phyloP scores from a whole-genome alignment of 2,329 filamentous ascomycete genomes.

The Epichloe hybrida region DNA sequence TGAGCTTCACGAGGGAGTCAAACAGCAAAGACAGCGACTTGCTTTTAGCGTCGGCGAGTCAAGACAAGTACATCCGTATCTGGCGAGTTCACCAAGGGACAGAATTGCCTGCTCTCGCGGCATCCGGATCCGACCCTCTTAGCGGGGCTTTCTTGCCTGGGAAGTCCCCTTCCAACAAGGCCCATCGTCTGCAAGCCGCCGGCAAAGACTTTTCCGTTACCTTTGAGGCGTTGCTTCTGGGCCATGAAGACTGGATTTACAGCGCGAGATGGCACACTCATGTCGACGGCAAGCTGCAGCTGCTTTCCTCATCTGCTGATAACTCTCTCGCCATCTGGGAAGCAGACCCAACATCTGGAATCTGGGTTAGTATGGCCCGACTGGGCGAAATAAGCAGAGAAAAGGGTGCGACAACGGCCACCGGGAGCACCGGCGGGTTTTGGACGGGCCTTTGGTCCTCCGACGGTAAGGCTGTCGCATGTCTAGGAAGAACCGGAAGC shows the following conservation, averaged over 20 bases:
- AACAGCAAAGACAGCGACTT: constrained; percentile 46
- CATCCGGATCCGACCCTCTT: constrained; percentile 39
- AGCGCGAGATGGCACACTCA: constrained; percentile 61
- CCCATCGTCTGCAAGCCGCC: constrained; percentile 55
- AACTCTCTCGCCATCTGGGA: constrained; percentile 94
- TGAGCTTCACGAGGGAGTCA: constrained; percentile 61
- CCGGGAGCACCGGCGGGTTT: constrained; percentile 88
- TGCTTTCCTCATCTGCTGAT: constrained; percentile 85
- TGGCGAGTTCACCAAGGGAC: constrained; percentile 72
- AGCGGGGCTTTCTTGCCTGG: constrained; percentile 48
- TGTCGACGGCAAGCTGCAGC: constrained; percentile 42
- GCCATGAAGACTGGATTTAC: constrained; percentile 98
- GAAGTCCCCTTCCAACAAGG: constrained; percentile 76
- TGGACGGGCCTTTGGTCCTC: constrained; percentile 93
- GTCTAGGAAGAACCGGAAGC: constrained; percentile 79
- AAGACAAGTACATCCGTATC: constrained; percentile 92
- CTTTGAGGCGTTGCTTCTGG: constrained; percentile 85
- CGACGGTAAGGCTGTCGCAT: constrained; percentile 58
- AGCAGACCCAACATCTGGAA: constrained; percentile 65
- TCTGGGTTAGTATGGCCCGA: constrained; percentile 78
- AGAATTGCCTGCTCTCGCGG: constrained; percentile 44
- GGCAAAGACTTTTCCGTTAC: constrained; percentile 62
- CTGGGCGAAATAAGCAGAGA: constrained; percentile 89
- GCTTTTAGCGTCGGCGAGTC: constrained; percentile 81
- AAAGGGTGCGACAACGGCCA: constrained; percentile 92